Conservation (phyloP, 2,329 filamentous ascomycete genomes). For the Nemania sp. region DNA sequence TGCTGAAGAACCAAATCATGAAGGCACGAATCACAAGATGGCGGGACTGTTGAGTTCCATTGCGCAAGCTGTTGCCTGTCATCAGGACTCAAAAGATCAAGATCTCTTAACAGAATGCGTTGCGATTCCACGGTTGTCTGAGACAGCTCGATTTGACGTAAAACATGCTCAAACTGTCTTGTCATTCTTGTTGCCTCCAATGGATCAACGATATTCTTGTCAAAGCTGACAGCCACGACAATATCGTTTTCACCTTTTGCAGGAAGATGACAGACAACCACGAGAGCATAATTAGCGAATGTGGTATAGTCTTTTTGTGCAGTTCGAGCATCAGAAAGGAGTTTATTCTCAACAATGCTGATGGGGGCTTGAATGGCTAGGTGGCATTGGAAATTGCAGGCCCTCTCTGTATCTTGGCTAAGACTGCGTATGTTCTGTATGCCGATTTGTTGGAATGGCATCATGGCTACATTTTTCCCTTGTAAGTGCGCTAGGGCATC, state of each 20-base stretch:
- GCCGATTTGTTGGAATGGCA: slow-evolving; percentile 14
- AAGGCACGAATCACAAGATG: neutral
- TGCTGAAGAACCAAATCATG: slow-evolving; percentile 4
- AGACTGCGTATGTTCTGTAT: slow-evolving; percentile 17
- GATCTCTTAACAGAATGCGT: neutral
- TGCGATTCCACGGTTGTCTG: neutral
- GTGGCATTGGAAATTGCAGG: slow-evolving; percentile 15
- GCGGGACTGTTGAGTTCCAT: slow-evolving; percentile 9
- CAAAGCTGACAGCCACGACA: slow-evolving; percentile 4
- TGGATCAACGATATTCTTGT: slow-evolving; percentile 5
- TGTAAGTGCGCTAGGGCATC: slow-evolving; percentile 3
- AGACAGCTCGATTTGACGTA: slow-evolving; percentile 4
- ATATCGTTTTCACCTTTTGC: slow-evolving; percentile 2
- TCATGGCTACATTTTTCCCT: neutral
- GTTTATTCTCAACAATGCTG: neutral
- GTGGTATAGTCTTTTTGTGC: neutral
- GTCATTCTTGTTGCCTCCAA: neutral
- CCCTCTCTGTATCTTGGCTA: neutral
- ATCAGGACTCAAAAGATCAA: slow-evolving; percentile 6
- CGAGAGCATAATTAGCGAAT: slow-evolving; percentile 2
- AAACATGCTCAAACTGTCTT: slow-evolving; percentile 9
- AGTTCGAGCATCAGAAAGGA: neutral
- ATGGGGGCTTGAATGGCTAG: slow-evolving; percentile 11
- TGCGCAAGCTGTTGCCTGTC: slow-evolving; percentile 8
- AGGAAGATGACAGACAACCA: slow-evolving; percentile 12